A percentile compares a stretch with the other conserved stretches of the same genome.
phyloP scores from a whole-genome alignment of 768 basidiomycete genomes.

The Lentinula sp. region DNA sequence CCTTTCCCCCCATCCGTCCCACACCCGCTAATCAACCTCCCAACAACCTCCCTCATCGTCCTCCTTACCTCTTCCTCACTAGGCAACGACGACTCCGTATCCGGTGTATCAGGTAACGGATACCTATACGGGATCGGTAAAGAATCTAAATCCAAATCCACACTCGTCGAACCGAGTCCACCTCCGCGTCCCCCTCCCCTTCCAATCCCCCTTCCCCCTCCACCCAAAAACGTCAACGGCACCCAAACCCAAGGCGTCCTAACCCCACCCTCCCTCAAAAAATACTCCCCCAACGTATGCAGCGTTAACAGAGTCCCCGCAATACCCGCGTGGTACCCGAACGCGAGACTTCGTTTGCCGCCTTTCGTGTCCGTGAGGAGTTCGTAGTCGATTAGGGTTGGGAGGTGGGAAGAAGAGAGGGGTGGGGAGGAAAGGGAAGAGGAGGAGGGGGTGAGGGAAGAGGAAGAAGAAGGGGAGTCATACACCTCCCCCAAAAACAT shows the following conservation, averaged over 20 bases:
- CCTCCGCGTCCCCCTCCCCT: no score
- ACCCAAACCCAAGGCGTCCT: constrained; percentile 84
- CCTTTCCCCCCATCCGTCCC: constrained; percentile 1
- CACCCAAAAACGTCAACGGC: constrained; percentile 34
- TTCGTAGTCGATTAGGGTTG: constrained; percentile 80
- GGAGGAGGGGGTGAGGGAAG: no score
- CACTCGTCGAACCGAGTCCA: no score
- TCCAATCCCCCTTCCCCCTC: no score
- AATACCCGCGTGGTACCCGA: constrained; percentile 93
- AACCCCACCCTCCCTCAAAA: constrained; percentile 71
- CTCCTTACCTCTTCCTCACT: not conserved
- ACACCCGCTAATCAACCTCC: constrained; percentile 29
- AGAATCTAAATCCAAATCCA: not conserved
- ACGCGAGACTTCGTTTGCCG: constrained; percentile 79
- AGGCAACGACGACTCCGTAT: constrained; percentile 51
- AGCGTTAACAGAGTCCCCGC: constrained; percentile 78
- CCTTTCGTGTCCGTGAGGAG: constrained; percentile 40
- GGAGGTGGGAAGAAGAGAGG: constrained; percentile 17
- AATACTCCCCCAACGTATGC: constrained; percentile 63
- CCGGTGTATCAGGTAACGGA: constrained; percentile 39
- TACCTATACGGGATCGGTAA: constrained; percentile 53
- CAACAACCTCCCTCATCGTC: not conserved
- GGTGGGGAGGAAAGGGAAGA: not conserved
- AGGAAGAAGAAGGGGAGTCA: not conserved
- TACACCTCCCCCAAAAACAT: constrained; percentile 38